Evolutionary conservation across 495 filamentous ascomycete species (phyloP).

Genomic region (Evernia prunastri): DNA sequence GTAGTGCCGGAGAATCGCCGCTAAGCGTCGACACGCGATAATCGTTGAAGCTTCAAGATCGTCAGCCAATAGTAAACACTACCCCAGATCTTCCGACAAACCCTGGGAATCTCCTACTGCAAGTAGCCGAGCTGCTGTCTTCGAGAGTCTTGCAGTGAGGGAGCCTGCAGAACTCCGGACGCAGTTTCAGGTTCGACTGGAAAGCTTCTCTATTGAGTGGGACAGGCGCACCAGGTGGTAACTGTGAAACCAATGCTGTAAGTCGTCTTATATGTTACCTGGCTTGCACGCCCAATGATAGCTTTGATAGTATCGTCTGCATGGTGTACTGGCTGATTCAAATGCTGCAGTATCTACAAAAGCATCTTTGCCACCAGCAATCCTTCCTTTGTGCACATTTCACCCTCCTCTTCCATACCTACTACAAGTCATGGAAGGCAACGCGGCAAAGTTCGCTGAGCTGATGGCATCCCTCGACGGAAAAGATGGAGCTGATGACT

Average conservation of each 20-base stretch:
- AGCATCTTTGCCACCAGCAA: not conserved
- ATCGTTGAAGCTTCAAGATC: constrained; percentile 3
- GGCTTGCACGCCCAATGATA: not conserved
- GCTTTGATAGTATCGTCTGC: not conserved
- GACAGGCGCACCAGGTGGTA: not conserved
- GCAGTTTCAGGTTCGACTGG: not conserved
- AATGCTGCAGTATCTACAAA: not conserved
- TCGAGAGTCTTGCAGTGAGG: not conserved
- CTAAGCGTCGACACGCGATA: constrained; percentile 17
- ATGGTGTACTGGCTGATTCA: not conserved
- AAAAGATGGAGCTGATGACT: constrained; percentile 46
- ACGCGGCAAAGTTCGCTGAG: constrained; percentile 21
- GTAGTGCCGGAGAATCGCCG: constrained; percentile 7
- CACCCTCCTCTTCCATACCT: not conserved
- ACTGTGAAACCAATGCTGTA: not conserved
- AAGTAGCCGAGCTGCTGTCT: not conserved
- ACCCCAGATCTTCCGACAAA: not conserved
- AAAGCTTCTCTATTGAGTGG: not conserved
- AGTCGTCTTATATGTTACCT: not conserved
- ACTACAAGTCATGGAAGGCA: constrained; percentile 20
- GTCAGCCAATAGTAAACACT: constrained; percentile 6
- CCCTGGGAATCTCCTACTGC: not conserved
- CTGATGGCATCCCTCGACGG: constrained; percentile 34
- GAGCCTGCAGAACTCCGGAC: not conserved
- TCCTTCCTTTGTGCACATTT: not conserved